phyloP scores from a whole-genome alignment of 371 early-diverging fungal genomes.

The Lichtheimia ramosa region DNA sequence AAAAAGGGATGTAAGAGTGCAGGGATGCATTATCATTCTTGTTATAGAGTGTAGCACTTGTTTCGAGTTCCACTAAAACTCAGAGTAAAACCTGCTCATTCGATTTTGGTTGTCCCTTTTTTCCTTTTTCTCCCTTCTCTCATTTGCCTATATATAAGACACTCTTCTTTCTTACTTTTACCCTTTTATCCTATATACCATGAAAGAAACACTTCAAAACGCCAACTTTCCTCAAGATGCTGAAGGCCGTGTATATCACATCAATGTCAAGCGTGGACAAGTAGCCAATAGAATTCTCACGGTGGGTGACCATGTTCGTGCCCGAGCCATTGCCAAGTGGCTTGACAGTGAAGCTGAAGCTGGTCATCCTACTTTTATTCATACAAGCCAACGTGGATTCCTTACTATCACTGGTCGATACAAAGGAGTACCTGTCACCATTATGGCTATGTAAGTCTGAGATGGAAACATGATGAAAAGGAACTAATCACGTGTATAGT shows the following conservation, averaged over 20 bases:
- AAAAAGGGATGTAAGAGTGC: too few relatives aligned
- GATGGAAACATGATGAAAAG: background rate
- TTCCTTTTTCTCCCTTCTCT: too few relatives aligned
- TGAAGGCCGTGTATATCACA: slow-evolving; percentile 87
- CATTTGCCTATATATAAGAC: too few relatives aligned
- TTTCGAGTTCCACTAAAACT: too few relatives aligned
- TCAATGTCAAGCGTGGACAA: slow-evolving; percentile 79
- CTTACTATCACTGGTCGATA: slow-evolving; percentile 91
- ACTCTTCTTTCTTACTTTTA: slow-evolving; percentile 4
- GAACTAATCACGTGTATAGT: slow-evolving; percentile 13
- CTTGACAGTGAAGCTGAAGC: slow-evolving; percentile 61
- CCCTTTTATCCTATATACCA: slow-evolving; percentile 17
- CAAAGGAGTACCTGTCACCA: slow-evolving; percentile 76
- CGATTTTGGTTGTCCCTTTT: too few relatives aligned
- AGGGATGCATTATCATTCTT: too few relatives aligned
- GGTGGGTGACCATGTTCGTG: slow-evolving; percentile 90
- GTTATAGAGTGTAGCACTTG: too few relatives aligned
- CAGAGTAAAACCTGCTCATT: too few relatives aligned
- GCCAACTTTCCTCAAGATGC: slow-evolving; percentile 86
- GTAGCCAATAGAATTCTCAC: slow-evolving; percentile 90
- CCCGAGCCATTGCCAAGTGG: slow-evolving; percentile 62
- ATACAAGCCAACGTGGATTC: slow-evolving; percentile 82
- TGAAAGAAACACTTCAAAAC: slow-evolving; percentile 54
- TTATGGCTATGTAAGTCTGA: slow-evolving; percentile 77
- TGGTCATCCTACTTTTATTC: slow-evolving; percentile 52